Base-by-base conservation (phyloP, 441 rosid genomes). In the Adansonia grandidieri region DNA sequence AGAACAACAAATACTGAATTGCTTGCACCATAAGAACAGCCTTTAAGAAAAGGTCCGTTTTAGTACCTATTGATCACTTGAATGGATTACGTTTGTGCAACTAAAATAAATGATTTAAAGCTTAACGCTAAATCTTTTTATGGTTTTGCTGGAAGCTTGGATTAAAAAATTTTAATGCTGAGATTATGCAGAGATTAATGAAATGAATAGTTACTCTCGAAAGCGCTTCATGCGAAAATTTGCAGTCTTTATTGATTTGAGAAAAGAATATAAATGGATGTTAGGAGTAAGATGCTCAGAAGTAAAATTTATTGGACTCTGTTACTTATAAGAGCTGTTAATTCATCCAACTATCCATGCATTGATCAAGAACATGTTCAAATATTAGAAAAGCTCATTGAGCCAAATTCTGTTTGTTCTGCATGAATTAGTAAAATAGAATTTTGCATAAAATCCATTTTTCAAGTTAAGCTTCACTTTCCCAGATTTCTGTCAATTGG, bases 351-450 rank as follows among this genome's bases (percentile, higher is more conserved):
- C 42, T 37, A 62, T 62, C 44, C 19, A 28, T 62, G 67, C 32
- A 62, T 62, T 62, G 45, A 62, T 62, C 67, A 66, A 47, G 71
- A 66, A 37, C 69, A 37, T 40, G 69, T 15, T 64, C 17, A 64
- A 64, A 5, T 64, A 64, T 37, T 64, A 37, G 69, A 37, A 37
- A 4, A 15, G 69, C 48, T 9, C 19, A 15, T 64, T 64, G 40
- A 64, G 48, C 45, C 10, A 37, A 64, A n/a, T 37, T 64, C 14
- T 24, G 42, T 48, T 48, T 13, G 15, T 48, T 45, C 10, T 37
- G 42, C 42, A 37, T 37, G 42, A 37, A 37, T 37, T 37, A 54
- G 9, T n/a, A 6, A 54, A 54, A 54, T 54, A 6, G 9, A 6
- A n/a, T n/a, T 54, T 54, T 53, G 57, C 24, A 57, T 19, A 19